Evolutionary conservation across 495 filamentous ascomycete species (phyloP), one percentile per base, ranked within the genome.

Genomic region (Podospora australis): DNA sequence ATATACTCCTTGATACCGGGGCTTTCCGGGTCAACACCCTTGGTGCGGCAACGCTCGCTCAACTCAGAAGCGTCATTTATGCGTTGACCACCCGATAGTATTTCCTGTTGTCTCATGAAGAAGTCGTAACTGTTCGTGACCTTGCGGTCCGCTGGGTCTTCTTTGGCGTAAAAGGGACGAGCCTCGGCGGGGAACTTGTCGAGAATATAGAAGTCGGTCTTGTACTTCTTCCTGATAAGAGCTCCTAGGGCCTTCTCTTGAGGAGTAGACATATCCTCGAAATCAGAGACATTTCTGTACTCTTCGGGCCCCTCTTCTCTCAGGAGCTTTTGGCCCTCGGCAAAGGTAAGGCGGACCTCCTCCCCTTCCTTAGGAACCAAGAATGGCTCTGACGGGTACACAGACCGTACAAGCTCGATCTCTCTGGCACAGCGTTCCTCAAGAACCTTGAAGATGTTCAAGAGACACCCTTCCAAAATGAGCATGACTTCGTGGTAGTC

Each of bases 161-260:
- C 81, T 75, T 88, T 87, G 60, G 90, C 88, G 68, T 95, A 95
- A 73, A 95, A 95, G 28, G 90, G 90, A 19, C 89, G 80, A 21
- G 90, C 82, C 34, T 73, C 64, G 65, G 89, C 84, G 46, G 90
- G 90, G 77, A 88, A 96, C 70, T 94, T 86, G 73, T 95, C 88
- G 49, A 96, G 74, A 5, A 89, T 82, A 70, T 89, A 95, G 76
- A 95, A 95, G 70, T 96, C 90, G 53, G 87, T 89, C 61, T 79
- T 74, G 76, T 84, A 89, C 68, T 90, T 95, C 45, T 84, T 77
- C 48, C 82, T 82, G 49, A 95, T 78, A 36, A 95, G 76, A n/a
- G 76, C 78, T 48, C 90, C 90, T n/a, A 95, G 80, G 20, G 83
- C 85, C 70, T 92, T 92, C 66, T 95, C 90, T 70, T 94, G 85